Conservation (phyloP, 352 stramenopile genomes). For the Globisporangium polare region DNA sequence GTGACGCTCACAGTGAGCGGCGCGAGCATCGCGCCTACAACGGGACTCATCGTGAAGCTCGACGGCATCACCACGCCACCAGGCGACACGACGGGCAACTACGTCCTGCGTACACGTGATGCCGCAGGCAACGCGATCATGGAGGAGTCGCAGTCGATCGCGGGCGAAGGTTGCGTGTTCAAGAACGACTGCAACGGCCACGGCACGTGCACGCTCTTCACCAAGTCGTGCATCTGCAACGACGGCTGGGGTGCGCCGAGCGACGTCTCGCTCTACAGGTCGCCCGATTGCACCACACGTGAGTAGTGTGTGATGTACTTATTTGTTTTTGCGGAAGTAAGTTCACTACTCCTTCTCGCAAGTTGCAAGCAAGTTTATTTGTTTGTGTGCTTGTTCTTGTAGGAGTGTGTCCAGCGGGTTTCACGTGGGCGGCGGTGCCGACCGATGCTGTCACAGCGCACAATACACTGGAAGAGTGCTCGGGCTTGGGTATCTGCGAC, state of each 20-base stretch:
- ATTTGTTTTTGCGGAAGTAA: too few relatives aligned
- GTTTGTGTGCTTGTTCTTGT: neutral
- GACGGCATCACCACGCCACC: constrained; percentile 48
- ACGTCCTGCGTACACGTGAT: constrained; percentile 50
- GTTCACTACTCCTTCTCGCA: too few relatives aligned
- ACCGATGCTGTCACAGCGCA: constrained; percentile 33
- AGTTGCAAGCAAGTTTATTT: neutral
- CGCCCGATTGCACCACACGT: constrained; percentile 78
- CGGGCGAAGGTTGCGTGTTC: constrained; percentile 56
- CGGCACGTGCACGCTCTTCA: constrained; percentile 68
- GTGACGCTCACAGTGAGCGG: constrained; percentile 35
- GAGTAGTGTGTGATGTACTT: constrained; percentile 13
- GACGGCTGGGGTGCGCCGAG: constrained; percentile 48
- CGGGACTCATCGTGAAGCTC: constrained; percentile 34
- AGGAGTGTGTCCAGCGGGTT: constrained; percentile 54
- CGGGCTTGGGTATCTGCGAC: constrained; percentile 84
- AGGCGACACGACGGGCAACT: constrained; percentile 35
- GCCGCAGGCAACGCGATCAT: constrained; percentile 32
- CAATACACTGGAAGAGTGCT: constrained; percentile 71
- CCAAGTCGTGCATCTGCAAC: constrained; percentile 60
- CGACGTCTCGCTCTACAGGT: constrained; percentile 71
- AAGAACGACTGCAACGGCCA: constrained; percentile 85
- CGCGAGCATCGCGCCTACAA: constrained; percentile 23
- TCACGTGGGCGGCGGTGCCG: constrained; percentile 53
- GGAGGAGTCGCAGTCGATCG: constrained; percentile 47